Evolutionary conservation across 805 yeast genomes (phyloP), one percentile per base, ranked within the genome.

Genomic region (Kodamaea hsintzibuensis): DNA sequence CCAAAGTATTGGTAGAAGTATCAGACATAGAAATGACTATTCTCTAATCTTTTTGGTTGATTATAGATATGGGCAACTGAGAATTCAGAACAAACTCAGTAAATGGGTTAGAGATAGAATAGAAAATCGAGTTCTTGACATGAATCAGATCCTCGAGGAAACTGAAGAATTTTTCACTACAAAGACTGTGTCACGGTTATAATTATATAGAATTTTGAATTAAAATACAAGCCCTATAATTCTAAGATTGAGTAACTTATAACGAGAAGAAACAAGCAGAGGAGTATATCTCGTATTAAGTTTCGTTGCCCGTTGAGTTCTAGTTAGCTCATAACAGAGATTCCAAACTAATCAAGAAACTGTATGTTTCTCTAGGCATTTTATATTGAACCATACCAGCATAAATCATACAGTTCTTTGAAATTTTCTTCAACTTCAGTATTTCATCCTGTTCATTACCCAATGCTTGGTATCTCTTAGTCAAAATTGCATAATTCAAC

Each of bases 331-430:
- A 71, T 44, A 74, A 65, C 70, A 68, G 73, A 14, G 77, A 66
- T 65, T 89, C 96, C 54, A 89, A 70, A 57, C 80, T 82, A 33
- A 88, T 83, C 63, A 89, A 73, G 42, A 84, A 79, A 60, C 89
- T 83, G 66, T 88, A 90, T 0, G 90, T 85, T 62, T 90, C 96
- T 54, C 87, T 72, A 7, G 97, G 96, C 96, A 92, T 90, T 67
- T 88, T 86, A 71, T 89, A 91, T 71, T 90, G 96, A 38, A 92
- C 86, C 85, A 93, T 88, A 56, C 98, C 98, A 6, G 98, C 96
- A 68, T 88, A 93, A 2, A 92, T 83, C 91, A 92, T 91, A 69
- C 96, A 88, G 69, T 91, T 91, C 68, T 84, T 87, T 1, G 96
- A 91, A 58, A 87, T 78, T 22, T 61, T 58, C 57, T 79, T 80